phyloP scores from a whole-genome alignment of 1,139 yeast species.

The Taphrina betulina region DNA sequence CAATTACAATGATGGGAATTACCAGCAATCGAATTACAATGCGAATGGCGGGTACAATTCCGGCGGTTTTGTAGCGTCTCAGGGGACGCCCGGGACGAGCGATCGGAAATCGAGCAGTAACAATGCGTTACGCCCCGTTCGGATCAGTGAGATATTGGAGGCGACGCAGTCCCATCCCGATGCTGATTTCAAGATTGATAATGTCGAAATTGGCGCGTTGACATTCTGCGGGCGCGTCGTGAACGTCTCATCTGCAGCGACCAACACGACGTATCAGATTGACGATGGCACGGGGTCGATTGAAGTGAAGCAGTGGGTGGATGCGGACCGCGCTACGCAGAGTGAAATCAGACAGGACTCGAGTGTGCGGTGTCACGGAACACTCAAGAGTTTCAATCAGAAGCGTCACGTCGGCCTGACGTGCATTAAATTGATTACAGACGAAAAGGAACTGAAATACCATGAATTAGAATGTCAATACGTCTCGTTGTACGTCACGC shows the following conservation, averaged over 20 bases:
- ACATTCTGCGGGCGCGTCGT: conserved; percentile 67
- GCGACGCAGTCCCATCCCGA: conserved; percentile 69
- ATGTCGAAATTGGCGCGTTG: conserved; percentile 59
- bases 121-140: conserved; percentile 60
- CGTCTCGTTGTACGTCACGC: conserved; percentile 50
- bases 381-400: conserved; percentile 67
- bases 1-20: conserved; percentile 20
- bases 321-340: conserved; percentile 27
- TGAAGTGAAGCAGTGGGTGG: conserved; percentile 50
- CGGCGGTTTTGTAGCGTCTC: conserved; percentile 26
- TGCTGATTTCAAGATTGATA: conserved; percentile 69
- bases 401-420: conserved; percentile 67
- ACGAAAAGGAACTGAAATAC: conserved; percentile 72
- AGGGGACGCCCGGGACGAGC: conserved; percentile 26
- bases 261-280: conserved; percentile 54
- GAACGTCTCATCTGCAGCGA: conserved; percentile 43
- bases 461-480: conserved; percentile 74
- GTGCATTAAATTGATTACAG: conserved; percentile 59
- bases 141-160: conserved; percentile 73
- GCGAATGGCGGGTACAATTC: conserved; percentile 26
- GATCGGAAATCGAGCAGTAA: conserved; percentile 8
- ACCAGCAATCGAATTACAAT: conserved; percentile 26
- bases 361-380: conserved; percentile 71
- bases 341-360: conserved; percentile 46
- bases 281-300: conserved; percentile 91